These are phyloP conservation scores for Leucogyrophana mollusca DNA, from an alignment of 768 basidiomycete genomes.

Conservation along the genomic window DNA sequence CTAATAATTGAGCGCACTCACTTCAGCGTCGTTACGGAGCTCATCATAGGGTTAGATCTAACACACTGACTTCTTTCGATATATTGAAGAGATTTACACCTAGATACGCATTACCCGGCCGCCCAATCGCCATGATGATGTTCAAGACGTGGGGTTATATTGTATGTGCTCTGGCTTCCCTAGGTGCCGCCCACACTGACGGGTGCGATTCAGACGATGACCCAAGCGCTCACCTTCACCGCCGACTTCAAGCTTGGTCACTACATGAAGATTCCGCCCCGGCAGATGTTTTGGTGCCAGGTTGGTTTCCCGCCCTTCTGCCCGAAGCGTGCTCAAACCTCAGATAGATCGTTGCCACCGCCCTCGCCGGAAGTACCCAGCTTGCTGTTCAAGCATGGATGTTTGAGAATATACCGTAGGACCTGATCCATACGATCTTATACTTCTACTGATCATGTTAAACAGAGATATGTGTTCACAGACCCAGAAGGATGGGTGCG, in stretches of 20 bases:
- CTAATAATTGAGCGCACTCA: background rate
- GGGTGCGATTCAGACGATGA: constrained; percentile 21
- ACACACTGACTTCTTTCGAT: background rate
- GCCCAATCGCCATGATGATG: constrained; percentile 80
- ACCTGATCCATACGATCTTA: background rate
- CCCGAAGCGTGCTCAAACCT: background rate
- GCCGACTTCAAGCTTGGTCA: constrained; percentile 81
- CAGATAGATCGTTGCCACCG: constrained; percentile 54
- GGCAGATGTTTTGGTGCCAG: constrained; percentile 71
- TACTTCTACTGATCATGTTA: background rate
- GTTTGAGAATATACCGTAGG: constrained; percentile 59
- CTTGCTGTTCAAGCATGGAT: constrained; percentile 77
- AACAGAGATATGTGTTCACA: constrained; percentile 45
- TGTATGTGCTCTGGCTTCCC: constrained; percentile 26
- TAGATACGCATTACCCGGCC: constrained; percentile 69
- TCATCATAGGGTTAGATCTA: constrained; percentile 61
- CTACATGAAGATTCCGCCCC: constrained; percentile 61
- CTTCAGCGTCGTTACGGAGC: constrained; percentile 67
- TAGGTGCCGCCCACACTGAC: constrained; percentile 1
- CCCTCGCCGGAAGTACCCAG: constrained; percentile 70
- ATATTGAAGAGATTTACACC: background rate
- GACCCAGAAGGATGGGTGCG: constrained; percentile 39
- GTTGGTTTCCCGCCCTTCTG: constrained; percentile 23
- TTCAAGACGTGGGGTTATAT: constrained; percentile 85
- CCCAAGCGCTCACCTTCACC: constrained; percentile 60